A percentile compares a stretch with the other conserved stretches of the same genome.
Conservation (phyloP, 1,284 basidiomycete species). For the Sporisorium reilianum region DNA sequence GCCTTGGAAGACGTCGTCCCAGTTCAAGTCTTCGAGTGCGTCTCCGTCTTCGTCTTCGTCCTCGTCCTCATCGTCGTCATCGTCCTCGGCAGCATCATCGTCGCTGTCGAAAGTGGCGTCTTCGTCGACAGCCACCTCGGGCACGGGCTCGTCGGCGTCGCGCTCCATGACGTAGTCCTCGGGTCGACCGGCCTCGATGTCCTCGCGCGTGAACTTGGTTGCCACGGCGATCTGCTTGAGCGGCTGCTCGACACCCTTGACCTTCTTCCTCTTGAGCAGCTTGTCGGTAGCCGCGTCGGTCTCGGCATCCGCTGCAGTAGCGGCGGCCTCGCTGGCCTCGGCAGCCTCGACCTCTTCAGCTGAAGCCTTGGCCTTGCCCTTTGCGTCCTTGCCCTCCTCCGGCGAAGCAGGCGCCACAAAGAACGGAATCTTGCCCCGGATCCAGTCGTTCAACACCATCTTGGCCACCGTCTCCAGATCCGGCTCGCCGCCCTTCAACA, state of each 20-base stretch:
- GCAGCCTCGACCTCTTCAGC: slow-evolving; percentile 29
- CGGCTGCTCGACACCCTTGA: slow-evolving; percentile 75
- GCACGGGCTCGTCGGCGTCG: slow-evolving; percentile 52
- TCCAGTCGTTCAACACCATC: slow-evolving; percentile 97
- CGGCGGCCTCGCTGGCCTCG: slow-evolving; percentile 13
- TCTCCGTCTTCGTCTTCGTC: slow-evolving; percentile 60
- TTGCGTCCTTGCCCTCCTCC: slow-evolving; percentile 34
- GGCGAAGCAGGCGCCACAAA: slow-evolving; percentile 77
- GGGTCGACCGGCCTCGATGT: slow-evolving; percentile 60
- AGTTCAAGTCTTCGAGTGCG: slow-evolving; percentile 77
- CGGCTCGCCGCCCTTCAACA: slow-evolving; percentile 94
- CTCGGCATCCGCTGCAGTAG: slow-evolving; percentile 20
- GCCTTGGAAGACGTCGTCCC: slow-evolving; percentile 80
- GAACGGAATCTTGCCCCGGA: slow-evolving; percentile 91
- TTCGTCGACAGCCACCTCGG: slow-evolving; percentile 49
- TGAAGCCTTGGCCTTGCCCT: slow-evolving; percentile 49
- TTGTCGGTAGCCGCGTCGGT: slow-evolving; percentile 34
- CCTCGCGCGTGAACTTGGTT: slow-evolving; percentile 73
- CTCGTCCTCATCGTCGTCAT: slow-evolving; percentile 66
- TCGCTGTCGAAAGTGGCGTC: slow-evolving; percentile 54
- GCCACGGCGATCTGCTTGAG: slow-evolving; percentile 74
- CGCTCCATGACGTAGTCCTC: slow-evolving; percentile 68
- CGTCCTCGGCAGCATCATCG: slow-evolving; percentile 54
- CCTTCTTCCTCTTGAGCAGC: slow-evolving; percentile 68
- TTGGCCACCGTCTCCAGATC: slow-evolving; percentile 92